These are phyloP conservation scores for Trichoderma oligosporum DNA, from an alignment of 2,329 filamentous ascomycete genomes.

Conservation along the genomic window DNA sequence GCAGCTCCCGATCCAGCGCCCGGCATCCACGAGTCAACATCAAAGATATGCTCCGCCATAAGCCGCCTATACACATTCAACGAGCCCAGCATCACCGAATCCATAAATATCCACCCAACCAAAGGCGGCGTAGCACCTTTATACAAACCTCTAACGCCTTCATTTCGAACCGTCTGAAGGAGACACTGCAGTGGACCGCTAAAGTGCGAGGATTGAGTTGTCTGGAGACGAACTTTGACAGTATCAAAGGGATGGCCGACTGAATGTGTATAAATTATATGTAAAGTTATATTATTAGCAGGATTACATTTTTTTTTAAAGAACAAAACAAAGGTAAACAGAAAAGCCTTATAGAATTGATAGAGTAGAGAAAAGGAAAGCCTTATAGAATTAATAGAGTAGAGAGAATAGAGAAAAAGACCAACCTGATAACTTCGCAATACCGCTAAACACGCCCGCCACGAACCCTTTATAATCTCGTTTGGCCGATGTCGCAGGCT, in stretches of 20 bases:
- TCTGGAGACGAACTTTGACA: conserved; percentile 93
- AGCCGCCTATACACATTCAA: conserved; percentile 85
- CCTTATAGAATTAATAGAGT: neutral
- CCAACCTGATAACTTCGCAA: conserved; percentile 82
- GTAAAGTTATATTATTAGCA: too few species aligned
- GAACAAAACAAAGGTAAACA: too few species aligned
- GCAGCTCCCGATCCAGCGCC: conserved; percentile 25
- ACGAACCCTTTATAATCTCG: conserved; percentile 90
- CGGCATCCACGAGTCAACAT: conserved; percentile 36
- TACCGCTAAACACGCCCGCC: conserved; percentile 90
- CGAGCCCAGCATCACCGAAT: conserved; percentile 83
- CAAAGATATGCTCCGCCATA: conserved; percentile 76
- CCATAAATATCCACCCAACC: conserved; percentile 99
- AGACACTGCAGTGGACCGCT: conserved; percentile 82
- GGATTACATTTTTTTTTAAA: too few species aligned
- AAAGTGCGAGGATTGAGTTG: conserved; percentile 73
- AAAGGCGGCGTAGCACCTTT: conserved; percentile 91
- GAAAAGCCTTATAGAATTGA: too few species aligned
- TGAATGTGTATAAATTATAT: too few species aligned
- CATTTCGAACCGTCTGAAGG: conserved; percentile 76
- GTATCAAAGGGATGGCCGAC: conserved; percentile 84
- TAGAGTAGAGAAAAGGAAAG: neutral
- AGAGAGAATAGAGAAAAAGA: neutral
- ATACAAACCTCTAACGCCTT: conserved; percentile 82
- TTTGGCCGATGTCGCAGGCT: conserved; percentile 19